phyloP scores from a whole-genome alignment of 306 rosid species.

The Inga laurina region DNA sequence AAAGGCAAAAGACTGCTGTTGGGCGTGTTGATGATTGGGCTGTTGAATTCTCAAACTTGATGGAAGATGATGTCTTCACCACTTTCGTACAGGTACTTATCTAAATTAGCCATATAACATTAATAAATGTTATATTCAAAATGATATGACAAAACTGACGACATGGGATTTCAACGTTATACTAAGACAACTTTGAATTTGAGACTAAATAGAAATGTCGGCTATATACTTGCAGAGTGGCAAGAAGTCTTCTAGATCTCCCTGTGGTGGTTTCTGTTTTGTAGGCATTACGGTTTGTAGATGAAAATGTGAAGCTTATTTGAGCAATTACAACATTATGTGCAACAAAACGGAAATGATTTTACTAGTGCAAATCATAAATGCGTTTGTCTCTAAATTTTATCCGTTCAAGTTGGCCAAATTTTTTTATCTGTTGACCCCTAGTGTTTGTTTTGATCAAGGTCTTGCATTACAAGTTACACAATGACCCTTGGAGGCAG shows the following conservation, averaged over 20 bases:
- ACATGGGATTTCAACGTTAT: neutral
- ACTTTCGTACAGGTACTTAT: slow-evolving; percentile 70
- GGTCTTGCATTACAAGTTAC: slow-evolving; percentile 72
- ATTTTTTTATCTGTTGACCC: neutral
- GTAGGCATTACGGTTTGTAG: neutral
- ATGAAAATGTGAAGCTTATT: neutral
- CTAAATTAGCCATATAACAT: neutral
- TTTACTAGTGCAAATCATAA: slow-evolving; percentile 12
- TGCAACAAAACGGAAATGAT: neutral
- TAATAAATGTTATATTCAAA: neutral
- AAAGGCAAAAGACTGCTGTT: slow-evolving; percentile 60
- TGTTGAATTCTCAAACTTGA: slow-evolving; percentile 43
- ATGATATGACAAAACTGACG: neutral
- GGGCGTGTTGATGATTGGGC: slow-evolving; percentile 77
- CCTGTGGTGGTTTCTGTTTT: neutral
- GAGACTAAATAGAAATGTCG: neutral
- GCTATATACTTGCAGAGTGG: neutral
- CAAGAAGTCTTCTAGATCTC: neutral
- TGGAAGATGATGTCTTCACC: slow-evolving; percentile 60
- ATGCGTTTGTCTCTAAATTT: neutral
- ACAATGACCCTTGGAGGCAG: slow-evolving; percentile 68
- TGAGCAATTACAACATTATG: neutral
- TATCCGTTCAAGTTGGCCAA: neutral
- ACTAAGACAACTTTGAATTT: neutral
- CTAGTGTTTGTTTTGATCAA: slow-evolving; percentile 14